phyloP scores from a whole-genome alignment of 108 stramenopile genomes.

The Nannochloropsis oceanica region DNA sequence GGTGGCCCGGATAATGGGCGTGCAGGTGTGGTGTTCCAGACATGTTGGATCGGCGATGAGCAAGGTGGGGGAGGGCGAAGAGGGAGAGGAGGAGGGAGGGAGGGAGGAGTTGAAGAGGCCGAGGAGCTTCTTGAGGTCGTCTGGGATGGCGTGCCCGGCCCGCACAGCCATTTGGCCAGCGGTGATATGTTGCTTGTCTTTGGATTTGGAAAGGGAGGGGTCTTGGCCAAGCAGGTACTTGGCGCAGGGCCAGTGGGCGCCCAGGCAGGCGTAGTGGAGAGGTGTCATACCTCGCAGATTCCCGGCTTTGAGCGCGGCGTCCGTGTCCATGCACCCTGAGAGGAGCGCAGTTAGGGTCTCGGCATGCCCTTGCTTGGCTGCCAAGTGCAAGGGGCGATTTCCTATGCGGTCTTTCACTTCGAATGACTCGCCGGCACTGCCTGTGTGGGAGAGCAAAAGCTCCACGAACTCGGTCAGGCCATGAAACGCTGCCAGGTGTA shows the following conservation, averaged over 20 bases:
- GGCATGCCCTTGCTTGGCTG: conserved; percentile 3
- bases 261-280: conserved; percentile 9
- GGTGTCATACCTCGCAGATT: conserved; percentile 11
- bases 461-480: conserved; percentile 1
- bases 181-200: background rate
- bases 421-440: background rate
- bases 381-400: conserved; percentile 19
- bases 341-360: conserved; percentile 1
- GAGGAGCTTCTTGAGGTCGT: background rate
- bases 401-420: conserved; percentile 9
- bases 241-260: conserved; percentile 10
- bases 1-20: conserved; percentile 8
- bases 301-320: background rate
- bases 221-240: conserved; percentile 1
- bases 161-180: conserved; percentile 3
- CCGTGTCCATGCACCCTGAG: background rate
- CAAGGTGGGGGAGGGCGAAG: background rate
- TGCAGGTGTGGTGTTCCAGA: conserved; percentile 19
- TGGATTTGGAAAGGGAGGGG: background rate
- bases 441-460: background rate
- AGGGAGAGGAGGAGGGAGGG: background rate
- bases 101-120: background rate
- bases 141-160: background rate
- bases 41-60: conserved; percentile 16
- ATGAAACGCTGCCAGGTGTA: conserved; percentile 9